Evolutionary conservation across 2,329 filamentous ascomycete species (phyloP), one percentile per base, ranked within the genome.

Genomic region (Huntiella decipiens): DNA sequence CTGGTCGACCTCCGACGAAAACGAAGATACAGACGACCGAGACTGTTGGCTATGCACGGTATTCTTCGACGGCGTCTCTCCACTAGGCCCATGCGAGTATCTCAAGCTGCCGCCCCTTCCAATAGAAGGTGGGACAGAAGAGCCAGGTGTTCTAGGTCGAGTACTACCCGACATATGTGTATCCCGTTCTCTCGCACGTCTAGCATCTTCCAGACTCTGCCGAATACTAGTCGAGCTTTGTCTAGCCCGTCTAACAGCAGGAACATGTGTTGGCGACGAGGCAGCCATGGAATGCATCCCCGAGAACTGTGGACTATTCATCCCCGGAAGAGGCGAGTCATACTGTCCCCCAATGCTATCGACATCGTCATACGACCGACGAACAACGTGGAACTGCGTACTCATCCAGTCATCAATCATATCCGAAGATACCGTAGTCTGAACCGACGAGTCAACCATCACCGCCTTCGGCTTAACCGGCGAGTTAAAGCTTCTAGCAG

Each of bases 1-100:
- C 50, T 79, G 78, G 56, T 98, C 91, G 15, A 98, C 66, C 61
- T 98, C 91, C 0, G 91, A 96, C 4, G 78, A 85, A 58, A 98
- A 98, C 0, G 91, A 96, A 0, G 91, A 94, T 5, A 96, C 75
- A 0, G 91, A 98, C 15, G 15, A 19, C 22, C 22, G 22, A 3
- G 86, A 92, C 52, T 82, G 77, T 38, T 81, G 74, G 53, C 67
- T 70, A 55, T 60, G 54, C 50, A 62, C 28, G 2, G 47, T 49
- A 36, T 49, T 45, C 39, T 49, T 49, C 15, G 37, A 45, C 15
- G 47, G 47, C 34, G 43, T 49, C 38, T 49, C 47, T 7, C 44
- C 32, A n/a, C 47, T 39, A 16, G 34, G 15, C 15, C 44, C 41
- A 11, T 17, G 22, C 39, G 28, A 31, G 19, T 28, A 41, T 31